Evolutionary conservation across 352 stramenopile species (phyloP), one percentile per base, ranked within the genome.

Genomic region (Pythium dissimile): DNA sequence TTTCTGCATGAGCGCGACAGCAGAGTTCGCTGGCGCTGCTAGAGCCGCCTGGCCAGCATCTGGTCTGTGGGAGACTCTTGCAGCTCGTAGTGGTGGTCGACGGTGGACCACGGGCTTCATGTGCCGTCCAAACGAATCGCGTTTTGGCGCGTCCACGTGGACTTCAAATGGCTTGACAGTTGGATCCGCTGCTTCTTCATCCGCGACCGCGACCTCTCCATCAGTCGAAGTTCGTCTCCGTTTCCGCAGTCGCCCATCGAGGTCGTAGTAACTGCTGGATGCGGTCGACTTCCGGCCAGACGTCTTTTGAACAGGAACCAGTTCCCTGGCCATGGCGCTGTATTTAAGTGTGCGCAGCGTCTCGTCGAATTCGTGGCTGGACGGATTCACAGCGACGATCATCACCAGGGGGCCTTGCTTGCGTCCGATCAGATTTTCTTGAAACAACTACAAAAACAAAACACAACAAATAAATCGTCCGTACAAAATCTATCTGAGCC

Each of bases 351-450:
- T 97, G 18, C 97, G 94, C 26, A 98, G 75, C 2, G 95, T 98
- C 59, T 99, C 96, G 46, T 99, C 94, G 71, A 98, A 99, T 54
- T 99, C 95, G 50, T 86, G 72, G 32, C 77, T 83, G 11, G 81
- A 86, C 12, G 96, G 95, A 60, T 98, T 98, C 24, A 98, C 92
- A 42, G 97, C 97, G 24, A 98, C 93, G 66, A 99, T 97, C 94
- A 99, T 99, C 20, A 94, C 88, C 0, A 97, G 86, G 15, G 86
- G 86, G 2, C 89, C 89, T 34, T 82, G 65, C 39, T 94, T 80
- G 28, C 77, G 83, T n/a, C 82, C 80, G 2, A 89, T 72, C 10
- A 99, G 75, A 61, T 96, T 95, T 62, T 97, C 87, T 76, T 98
- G 95, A 53, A 99, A 98, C 42, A 99, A 72, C 66, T 98, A 53